These are phyloP conservation scores for Pholiota conissans DNA, from an alignment of 768 basidiomycete species.

Conservation along the genomic window DNA sequence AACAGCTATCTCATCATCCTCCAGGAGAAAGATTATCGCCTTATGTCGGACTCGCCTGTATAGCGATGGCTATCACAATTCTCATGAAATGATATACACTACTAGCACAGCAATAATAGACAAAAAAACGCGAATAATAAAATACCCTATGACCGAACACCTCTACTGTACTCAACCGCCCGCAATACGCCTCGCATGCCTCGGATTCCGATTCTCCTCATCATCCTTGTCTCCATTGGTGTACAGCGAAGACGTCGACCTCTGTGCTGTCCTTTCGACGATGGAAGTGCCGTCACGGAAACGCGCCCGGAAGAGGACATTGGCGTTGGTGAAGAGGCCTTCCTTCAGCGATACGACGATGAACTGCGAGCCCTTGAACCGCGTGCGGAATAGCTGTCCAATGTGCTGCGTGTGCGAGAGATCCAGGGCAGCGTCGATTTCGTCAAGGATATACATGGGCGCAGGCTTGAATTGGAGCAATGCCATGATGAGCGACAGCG, in stretches of 20 bases:
- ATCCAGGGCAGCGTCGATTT: constrained; percentile 97
- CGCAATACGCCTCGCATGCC: constrained; percentile 18
- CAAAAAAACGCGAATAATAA: constrained; percentile 25
- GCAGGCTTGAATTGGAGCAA: constrained; percentile 99
- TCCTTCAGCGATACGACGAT: constrained; percentile 98
- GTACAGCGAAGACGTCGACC: constrained; percentile 55
- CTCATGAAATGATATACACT: constrained; percentile 29
- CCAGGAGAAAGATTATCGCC: constrained; percentile 94
- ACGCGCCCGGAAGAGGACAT: constrained; percentile 89
- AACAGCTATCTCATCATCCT: not conserved
- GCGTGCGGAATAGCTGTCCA: constrained; percentile 93
- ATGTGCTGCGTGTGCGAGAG: constrained; percentile 97
- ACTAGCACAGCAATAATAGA: constrained; percentile 23
- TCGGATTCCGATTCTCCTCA: constrained; percentile 28
- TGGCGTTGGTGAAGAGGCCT: constrained; percentile 96
- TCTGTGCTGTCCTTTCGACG: constrained; percentile 77
- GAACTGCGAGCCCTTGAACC: constrained; percentile 98
- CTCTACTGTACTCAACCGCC: not conserved
- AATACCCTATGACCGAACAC: not conserved
- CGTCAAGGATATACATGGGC: constrained; percentile 99
- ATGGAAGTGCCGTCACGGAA: constrained; percentile 94
- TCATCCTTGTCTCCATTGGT: constrained; percentile 31
- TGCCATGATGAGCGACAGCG: constrained; percentile 97
- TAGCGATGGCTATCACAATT: constrained; percentile 87
- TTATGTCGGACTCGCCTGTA: constrained; percentile 90